These are phyloP conservation scores for Phylloporus gajari DNA, from an alignment of 1,284 basidiomycete genomes.

Conservation along the genomic window DNA sequence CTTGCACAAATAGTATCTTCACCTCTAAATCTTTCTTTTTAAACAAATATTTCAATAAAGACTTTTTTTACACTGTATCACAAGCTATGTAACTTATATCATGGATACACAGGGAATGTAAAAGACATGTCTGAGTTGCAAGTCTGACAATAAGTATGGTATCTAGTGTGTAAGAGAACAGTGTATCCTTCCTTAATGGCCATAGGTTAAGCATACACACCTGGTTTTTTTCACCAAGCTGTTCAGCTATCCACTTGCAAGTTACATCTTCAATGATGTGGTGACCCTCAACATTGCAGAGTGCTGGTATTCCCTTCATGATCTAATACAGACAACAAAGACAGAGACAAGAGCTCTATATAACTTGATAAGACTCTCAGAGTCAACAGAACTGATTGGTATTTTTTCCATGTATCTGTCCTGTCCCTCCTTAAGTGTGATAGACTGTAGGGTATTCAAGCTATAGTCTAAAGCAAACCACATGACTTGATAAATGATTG, in stretches of 20 bases:
- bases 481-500: constrained; percentile 43
- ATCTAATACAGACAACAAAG: constrained; percentile 41
- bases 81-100: not conserved
- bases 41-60: no score
- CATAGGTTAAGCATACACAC: constrained; percentile 7
- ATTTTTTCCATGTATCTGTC: constrained; percentile 37
- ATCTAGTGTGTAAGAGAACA: no score
- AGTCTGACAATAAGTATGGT: no score
- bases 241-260: constrained; percentile 42
- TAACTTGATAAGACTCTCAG: constrained; percentile 38
- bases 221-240: constrained; percentile 39
- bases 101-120: no score
- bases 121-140: no score
- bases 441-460: constrained; percentile 45
- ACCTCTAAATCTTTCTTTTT: no score
- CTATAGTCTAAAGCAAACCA: constrained; percentile 40
- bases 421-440: constrained; percentile 44
- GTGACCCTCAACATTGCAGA: constrained; percentile 41
- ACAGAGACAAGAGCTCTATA: constrained; percentile 40
- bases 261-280: constrained; percentile 45
- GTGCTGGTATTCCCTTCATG: constrained; percentile 42
- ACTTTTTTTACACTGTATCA: not conserved
- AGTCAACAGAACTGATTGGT: constrained; percentile 39
- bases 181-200: no score
- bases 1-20: no score